These are phyloP conservation scores for Guillardia theta DNA, from an alignment of 78 protist species.

Conservation along the genomic window DNA sequence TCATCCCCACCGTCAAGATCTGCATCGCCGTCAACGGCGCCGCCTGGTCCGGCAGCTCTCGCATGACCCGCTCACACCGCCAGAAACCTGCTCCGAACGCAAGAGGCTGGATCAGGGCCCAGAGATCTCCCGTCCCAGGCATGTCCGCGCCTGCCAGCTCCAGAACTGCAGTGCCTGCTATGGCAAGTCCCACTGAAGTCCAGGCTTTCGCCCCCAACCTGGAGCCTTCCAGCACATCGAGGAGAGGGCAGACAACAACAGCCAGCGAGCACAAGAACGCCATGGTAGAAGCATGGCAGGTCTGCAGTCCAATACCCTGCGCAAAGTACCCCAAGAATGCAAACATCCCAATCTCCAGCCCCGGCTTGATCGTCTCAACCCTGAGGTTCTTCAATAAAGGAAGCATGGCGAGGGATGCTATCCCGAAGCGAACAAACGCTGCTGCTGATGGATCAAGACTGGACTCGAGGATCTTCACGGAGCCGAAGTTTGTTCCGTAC, in stretches of 20 bases:
- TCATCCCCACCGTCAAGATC: background rate
- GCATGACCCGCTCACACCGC: background rate
- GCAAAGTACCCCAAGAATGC: background rate
- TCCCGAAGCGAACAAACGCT: background rate
- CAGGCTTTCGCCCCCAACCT: background rate
- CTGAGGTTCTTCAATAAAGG: background rate
- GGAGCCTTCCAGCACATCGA: background rate
- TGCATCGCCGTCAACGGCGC: background rate
- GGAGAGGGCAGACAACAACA: background rate
- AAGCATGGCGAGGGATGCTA: background rate
- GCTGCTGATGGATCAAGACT: background rate
- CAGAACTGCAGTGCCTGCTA: background rate
- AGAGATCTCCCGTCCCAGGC: background rate
- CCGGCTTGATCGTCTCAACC: background rate
- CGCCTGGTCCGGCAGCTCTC: background rate
- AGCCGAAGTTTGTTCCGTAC: background rate
- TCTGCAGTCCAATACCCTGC: background rate
- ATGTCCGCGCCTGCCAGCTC: background rate
- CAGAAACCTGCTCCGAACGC: background rate
- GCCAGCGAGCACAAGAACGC: slow-evolving; percentile 34
- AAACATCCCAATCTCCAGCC: background rate
- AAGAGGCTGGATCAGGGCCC: background rate
- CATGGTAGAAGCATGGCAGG: background rate
- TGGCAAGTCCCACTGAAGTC: background rate
- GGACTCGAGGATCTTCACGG: background rate